Conservation (phyloP, 2,329 filamentous ascomycete species). For the Aureobasidium sp. region DNA sequence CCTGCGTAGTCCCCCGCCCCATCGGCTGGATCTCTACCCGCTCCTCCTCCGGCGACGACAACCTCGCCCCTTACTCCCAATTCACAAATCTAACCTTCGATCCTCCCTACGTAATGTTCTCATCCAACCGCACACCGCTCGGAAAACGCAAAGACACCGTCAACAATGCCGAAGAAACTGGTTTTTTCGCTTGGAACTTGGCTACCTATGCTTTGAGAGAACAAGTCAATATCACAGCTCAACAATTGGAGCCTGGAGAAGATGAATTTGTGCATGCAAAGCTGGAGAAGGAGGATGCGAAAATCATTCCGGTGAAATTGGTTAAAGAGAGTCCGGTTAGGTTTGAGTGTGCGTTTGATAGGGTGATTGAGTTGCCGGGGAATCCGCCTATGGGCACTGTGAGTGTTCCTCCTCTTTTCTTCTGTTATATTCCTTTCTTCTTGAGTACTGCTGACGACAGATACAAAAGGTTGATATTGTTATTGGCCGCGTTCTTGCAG, state of each 20-base stretch:
- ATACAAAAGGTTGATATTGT: slow-evolving; percentile 44
- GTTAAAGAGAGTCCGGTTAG: slow-evolving; percentile 48
- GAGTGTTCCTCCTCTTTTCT: too few species aligned
- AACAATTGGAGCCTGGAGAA: slow-evolving; percentile 42
- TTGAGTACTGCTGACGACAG: not conserved
- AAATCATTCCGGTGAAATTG: slow-evolving; percentile 42
- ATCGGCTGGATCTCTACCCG: slow-evolving; percentile 58
- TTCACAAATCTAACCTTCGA: slow-evolving; percentile 59
- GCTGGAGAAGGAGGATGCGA: slow-evolving; percentile 43
- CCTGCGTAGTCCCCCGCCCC: slow-evolving; percentile 53
- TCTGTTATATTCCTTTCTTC: not conserved
- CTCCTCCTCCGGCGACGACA: slow-evolving; percentile 41
- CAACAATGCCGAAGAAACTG: slow-evolving; percentile 44
- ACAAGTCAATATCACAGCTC: slow-evolving; percentile 48
- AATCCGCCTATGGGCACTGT: slow-evolving; percentile 49
- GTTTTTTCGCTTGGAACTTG: slow-evolving; percentile 52
- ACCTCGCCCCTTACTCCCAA: slow-evolving; percentile 55
- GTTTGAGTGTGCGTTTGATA: slow-evolving; percentile 53
- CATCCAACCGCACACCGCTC: slow-evolving; percentile 47
- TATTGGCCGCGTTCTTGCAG: slow-evolving; percentile 49
- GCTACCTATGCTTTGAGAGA: slow-evolving; percentile 51
- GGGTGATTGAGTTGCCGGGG: slow-evolving; percentile 48
- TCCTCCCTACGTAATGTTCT: slow-evolving; percentile 57
- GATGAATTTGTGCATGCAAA: slow-evolving; percentile 50
- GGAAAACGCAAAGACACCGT: slow-evolving; percentile 49